phyloP scores from a whole-genome alignment of 345 rosid genomes.

The Psidium friedrichsthalianum region DNA sequence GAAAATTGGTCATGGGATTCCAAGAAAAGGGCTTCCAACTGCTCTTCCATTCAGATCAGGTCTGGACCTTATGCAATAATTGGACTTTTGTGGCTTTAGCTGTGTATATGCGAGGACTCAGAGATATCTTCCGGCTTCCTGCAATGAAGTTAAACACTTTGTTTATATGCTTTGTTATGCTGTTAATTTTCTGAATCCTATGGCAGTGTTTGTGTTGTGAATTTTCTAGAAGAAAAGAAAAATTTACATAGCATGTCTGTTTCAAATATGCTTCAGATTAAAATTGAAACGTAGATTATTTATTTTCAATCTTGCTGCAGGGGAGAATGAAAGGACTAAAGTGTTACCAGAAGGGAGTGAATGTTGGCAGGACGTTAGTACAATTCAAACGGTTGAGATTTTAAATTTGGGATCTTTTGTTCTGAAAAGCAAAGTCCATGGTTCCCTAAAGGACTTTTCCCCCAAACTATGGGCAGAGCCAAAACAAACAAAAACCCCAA shows the following conservation, averaged over 20 bases:
- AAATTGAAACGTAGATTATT: not conserved
- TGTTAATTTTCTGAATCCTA: not conserved
- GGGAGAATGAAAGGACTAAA: slow-evolving; percentile 53
- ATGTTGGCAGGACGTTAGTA: slow-evolving; percentile 57
- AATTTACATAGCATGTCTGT: not conserved
- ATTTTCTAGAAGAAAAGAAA: not conserved
- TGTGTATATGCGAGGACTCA: not conserved
- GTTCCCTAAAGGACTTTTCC: not conserved
- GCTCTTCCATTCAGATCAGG: slow-evolving; percentile 79
- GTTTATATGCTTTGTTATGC: not conserved
- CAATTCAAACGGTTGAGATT: slow-evolving; percentile 1
- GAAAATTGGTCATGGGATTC: slow-evolving; percentile 89
- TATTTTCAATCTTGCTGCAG: slow-evolving; percentile 20
- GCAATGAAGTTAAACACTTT: not conserved
- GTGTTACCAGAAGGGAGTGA: slow-evolving; percentile 27
- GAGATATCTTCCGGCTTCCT: not conserved
- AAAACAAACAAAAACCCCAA: too few species aligned
- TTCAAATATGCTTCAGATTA: not conserved
- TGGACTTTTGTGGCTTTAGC: not conserved
- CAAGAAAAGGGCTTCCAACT: slow-evolving; percentile 76
- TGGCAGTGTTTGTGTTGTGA: not conserved
- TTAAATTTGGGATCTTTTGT: slow-evolving; percentile 18
- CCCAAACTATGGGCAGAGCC: too few species aligned
- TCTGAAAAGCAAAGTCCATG: not conserved
- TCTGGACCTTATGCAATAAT: slow-evolving; percentile 14